Evolutionary conservation across 2,329 filamentous ascomycete genomes (phyloP).

Genomic region (Cordyceps cateniannulata): DNA sequence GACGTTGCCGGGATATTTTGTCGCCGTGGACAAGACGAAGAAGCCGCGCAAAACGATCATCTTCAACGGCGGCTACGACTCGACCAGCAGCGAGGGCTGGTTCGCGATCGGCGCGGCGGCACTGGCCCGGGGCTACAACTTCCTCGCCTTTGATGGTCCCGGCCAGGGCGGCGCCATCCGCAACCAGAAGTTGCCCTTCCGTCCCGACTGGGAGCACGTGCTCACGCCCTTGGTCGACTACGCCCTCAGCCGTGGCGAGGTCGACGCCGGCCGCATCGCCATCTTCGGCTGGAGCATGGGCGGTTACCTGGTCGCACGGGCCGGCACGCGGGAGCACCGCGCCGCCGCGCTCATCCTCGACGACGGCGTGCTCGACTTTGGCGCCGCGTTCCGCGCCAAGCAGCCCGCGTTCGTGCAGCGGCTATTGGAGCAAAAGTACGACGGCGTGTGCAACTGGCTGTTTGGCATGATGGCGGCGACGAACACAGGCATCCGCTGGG

Average conservation of each 20-base stretch:
- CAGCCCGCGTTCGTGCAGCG: background rate
- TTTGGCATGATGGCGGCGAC: background rate
- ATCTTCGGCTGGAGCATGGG: constrained; percentile 8
- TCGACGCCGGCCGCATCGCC: background rate
- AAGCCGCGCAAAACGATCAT: background rate
- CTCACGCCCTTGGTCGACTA: constrained; percentile 2
- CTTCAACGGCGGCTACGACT: constrained; percentile 9
- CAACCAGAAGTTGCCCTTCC: background rate
- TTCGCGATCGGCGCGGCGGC: constrained; percentile 7
- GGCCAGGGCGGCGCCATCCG: constrained; percentile 3
- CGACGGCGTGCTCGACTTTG: constrained; percentile 6
- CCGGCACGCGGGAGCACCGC: background rate
- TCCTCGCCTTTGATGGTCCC: constrained; percentile 8
- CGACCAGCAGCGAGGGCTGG: constrained; percentile 2
- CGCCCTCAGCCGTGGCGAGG: background rate
- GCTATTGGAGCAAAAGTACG: background rate
- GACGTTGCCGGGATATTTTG: constrained; percentile 4
- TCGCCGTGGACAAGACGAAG: background rate
- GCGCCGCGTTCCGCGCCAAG: background rate
- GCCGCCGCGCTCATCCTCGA: background rate
- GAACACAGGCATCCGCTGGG: background rate
- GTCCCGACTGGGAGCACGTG: constrained; percentile 8
- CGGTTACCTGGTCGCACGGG: constrained; percentile 9
- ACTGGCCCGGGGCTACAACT: background rate
- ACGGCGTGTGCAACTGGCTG: background rate